Base-by-base conservation (phyloP, 441 rosid genomes). In the Pelargonium fulgidum region DNA sequence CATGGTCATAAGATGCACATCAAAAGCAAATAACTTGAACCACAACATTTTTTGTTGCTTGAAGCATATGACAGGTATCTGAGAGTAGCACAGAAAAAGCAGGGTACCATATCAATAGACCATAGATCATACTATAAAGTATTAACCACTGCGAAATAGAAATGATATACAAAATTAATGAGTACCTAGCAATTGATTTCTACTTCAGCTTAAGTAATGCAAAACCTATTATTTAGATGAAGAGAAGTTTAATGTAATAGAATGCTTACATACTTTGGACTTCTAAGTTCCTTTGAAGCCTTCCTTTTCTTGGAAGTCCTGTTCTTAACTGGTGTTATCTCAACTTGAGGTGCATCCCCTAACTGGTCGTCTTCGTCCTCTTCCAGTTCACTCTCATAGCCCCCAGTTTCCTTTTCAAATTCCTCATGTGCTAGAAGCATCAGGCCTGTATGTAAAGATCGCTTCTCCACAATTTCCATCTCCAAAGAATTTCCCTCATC, bases 241-340 rank as follows among this genome's bases (percentile, higher is more conserved):
- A 7, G 44, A 42, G 47, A 42, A 42, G 47, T 42, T 8, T 42
- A 42, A 42, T 42, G 56, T 12, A n/a, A 66, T 63, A 3, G 41
- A 29, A 59, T 47, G 20, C 9, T 59, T 62, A 75, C 86, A 71
- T 86, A 89, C 97, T 81, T 85, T 33, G 86, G 80, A 73, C 87
- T 82, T 52, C 13, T 68, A 66, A 73, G 86, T 81, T 85, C 86
- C 78, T 84, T 82, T 0, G 84, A 79, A 0, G 93, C 85, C 76
- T 90, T 92, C 68, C 96, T 87, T 81, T 92, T 94, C 82, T 85
- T 94, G 0, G 88, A 82, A 77, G 78, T 75, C 5, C 11, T 75
- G 74, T 75, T 81, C 45, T 65, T 73, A 69, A 70, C 77, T 0
- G 82, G 75, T 0, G 74, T 68, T 78, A 50, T 64, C 76, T 83